Evolutionary conservation across 2,329 filamentous ascomycete species (phyloP), one percentile per base, ranked within the genome.

Genomic region (Lecanicillium sp.): DNA sequence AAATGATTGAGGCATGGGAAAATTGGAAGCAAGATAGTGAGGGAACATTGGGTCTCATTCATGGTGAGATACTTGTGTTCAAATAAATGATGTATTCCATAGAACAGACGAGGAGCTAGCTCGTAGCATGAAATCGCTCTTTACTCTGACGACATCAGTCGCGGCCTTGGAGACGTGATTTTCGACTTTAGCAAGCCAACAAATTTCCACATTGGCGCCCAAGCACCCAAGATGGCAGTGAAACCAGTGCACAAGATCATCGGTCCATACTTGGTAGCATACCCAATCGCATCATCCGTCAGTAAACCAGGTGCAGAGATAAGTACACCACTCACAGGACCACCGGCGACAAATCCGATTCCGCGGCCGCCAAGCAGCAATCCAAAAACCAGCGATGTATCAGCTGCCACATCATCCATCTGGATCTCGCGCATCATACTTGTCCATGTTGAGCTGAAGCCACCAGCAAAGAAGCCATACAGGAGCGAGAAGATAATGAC

Each of bases 391-490:
- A 57, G 32, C 2, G 53, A 50, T 2, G 51, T 48, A 27, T 57
- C 54, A 1, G 56, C 46, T 1, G 44, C 33, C 5, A 42, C 29
- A 13, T 54, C 46, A 13, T 48, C 41, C 4, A 43, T 44, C 19
- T 53, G 51, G 9, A 70, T 53, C 32, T 69, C 62, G 31, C 51
- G 57, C 54, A 69, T 60, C 47, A 72, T 64, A 1, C 70, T 71
- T 4, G 69, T 68, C 77, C 78, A 83, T 0, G 75, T 74, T 1
- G 72, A 69, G 22, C 71, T 75, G 51, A 77, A 83, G 0, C 71
- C 71, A 4, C 77, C 73, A 0, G 78, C 77, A 35, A 80, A 83
- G 51, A 81, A 70, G 1, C 78, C 79, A 48, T 78, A 83, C 5
- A 70, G 60, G 15, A 79, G 55, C 13, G 75, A 72, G 51, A 81